Percentiles rank a stretch among this genome's conserved stretches.
Evolutionary conservation across 345 rosid genomes (phyloP).

Genomic region (Dimocarpus longan): DNA sequence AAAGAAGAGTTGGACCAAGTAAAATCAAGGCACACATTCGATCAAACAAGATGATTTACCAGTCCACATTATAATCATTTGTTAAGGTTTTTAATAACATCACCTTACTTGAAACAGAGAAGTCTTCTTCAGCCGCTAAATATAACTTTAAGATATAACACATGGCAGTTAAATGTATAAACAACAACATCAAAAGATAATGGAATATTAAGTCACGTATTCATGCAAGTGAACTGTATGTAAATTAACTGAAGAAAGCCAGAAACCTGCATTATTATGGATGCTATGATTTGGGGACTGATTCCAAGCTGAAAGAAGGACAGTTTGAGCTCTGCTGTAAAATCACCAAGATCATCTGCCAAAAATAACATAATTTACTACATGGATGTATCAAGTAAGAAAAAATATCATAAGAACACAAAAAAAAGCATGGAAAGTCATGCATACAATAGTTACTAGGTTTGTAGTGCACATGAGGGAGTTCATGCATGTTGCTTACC

Average conservation of each 20-base stretch:
- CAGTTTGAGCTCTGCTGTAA: constrained; percentile 78
- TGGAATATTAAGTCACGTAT: background rate
- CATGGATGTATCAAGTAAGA: background rate
- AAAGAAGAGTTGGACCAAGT: background rate
- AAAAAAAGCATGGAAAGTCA: background rate
- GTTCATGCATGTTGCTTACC: constrained; percentile 50
- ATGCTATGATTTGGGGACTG: constrained; percentile 88
- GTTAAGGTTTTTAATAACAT: background rate
- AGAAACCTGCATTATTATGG: constrained; percentile 85
- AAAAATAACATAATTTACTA: constrained; percentile 17
- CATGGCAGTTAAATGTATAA: background rate
- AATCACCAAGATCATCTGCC: constrained; percentile 87
- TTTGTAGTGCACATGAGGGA: background rate
- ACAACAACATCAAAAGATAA: constrained; percentile 3
- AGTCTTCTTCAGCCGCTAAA: background rate
- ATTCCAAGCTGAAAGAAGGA: constrained; percentile 96
- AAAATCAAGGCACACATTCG: constrained; percentile 1
- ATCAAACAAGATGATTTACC: background rate
- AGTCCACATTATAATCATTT: background rate
- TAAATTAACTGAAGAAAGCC: constrained; percentile 16
- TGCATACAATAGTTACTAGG: background rate
- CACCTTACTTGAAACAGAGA: background rate
- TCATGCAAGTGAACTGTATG: background rate
- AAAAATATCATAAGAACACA: constrained; percentile 8
- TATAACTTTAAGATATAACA: background rate